Evolutionary conservation across 2,329 filamentous ascomycete genomes (phyloP).

Genomic region (Botrytis byssoidea): DNA sequence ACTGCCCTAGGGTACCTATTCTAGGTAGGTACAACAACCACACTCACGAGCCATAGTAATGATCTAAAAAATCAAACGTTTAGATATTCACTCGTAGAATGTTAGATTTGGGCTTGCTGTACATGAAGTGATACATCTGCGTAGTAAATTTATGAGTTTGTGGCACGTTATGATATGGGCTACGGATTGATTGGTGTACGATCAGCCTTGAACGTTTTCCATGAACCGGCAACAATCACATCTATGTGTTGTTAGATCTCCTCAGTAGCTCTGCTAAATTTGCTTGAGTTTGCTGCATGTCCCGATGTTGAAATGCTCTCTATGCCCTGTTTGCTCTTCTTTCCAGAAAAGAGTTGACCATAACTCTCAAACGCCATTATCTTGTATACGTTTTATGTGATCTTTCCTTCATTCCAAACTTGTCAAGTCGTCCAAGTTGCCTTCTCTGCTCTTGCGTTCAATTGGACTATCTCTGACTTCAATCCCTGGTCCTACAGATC

Average conservation of each 20-base stretch:
- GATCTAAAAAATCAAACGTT: neutral
- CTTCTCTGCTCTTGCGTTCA: conserved; percentile 43
- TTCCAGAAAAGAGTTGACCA: conserved; percentile 18
- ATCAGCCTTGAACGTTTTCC: neutral
- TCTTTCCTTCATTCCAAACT: conserved; percentile 39
- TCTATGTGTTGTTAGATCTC: neutral
- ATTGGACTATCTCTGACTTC: conserved; percentile 70
- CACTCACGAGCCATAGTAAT: neutral
- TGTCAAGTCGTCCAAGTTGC: conserved; percentile 65
- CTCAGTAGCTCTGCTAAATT: neutral
- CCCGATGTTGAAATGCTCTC: neutral
- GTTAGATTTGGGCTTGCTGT: neutral
- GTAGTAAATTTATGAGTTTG: neutral
- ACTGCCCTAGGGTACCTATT: too few species aligned
- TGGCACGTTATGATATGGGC: neutral
- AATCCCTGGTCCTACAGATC: conserved; percentile 76
- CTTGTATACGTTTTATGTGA: neutral
- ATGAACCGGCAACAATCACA: neutral
- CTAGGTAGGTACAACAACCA: neutral
- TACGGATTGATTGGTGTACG: neutral
- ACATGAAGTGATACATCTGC: neutral
- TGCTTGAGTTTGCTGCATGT: neutral
- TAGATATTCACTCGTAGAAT: neutral
- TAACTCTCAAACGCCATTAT: conserved; percentile 33
- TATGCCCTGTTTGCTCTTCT: neutral